Conservation (phyloP, 352 stramenopile genomes). For the Globisporangium takayamanum region DNA sequence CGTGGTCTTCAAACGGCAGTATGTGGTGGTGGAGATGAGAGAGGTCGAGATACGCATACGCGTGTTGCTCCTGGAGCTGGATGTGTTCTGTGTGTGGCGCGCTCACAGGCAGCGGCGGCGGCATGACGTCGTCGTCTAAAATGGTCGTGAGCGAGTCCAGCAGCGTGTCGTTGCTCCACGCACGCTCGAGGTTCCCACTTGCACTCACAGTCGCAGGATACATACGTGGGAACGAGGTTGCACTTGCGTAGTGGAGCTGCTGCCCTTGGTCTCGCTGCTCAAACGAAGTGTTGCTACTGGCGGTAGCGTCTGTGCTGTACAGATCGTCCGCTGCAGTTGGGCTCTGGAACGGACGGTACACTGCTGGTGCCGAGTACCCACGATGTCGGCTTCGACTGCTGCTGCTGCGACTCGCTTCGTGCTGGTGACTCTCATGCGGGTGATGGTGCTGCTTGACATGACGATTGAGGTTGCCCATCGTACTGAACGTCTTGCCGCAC, state of each 20-base stretch:
- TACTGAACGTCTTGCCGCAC: conserved; percentile 57
- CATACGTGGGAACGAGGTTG: conserved; percentile 3
- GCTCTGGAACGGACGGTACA: conserved; percentile 5
- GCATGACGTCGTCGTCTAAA: conserved; percentile 22
- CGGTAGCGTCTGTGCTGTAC: background rate
- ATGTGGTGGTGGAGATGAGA: background rate
- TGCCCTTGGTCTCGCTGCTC: background rate
- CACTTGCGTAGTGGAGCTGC: background rate
- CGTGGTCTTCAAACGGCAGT: background rate
- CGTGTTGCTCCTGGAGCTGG: background rate
- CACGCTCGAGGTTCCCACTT: background rate
- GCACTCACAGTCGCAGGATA: background rate
- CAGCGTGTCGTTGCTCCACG: conserved; percentile 11
- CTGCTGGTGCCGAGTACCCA: background rate
- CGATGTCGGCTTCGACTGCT: background rate
- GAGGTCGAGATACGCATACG: background rate
- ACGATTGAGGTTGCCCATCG: conserved; percentile 47
- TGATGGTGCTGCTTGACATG: conserved; percentile 42
- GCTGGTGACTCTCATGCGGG: background rate
- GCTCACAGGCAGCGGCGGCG: background rate
- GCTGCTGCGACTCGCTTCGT: background rate
- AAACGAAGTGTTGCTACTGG: background rate
- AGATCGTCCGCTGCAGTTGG: conserved; percentile 7
- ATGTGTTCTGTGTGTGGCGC: background rate
- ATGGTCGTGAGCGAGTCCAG: conserved; percentile 22